A percentile compares a stretch with the other conserved stretches of the same genome.
Evolutionary conservation across 495 filamentous ascomycete species (phyloP).

Genomic region (Copromyces sp.): DNA sequence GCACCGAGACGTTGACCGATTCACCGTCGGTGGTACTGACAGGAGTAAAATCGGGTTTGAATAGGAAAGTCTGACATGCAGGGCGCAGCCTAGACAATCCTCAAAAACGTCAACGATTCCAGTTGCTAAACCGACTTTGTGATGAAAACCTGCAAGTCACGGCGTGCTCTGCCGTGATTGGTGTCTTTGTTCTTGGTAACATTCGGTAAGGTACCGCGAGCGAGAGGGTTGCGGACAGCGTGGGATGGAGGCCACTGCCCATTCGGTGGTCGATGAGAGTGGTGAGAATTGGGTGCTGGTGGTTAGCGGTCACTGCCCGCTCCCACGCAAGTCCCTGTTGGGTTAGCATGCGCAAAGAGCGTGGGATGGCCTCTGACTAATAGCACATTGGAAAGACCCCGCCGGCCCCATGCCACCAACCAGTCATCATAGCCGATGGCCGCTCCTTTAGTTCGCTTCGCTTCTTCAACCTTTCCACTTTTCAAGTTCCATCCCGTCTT

Average conservation of each 20-base stretch:
- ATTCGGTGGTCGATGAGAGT: background rate
- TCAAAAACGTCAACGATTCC: background rate
- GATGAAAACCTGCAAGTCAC: slow-evolving; percentile 13
- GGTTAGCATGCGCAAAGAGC: background rate
- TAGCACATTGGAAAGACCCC: background rate
- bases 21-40: background rate
- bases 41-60: background rate
- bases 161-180: slow-evolving; percentile 12
- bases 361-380: background rate
- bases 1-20: background rate
- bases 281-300: background rate
- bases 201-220: background rate
- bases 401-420: background rate
- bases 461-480: background rate
- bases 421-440: background rate
- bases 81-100: background rate
- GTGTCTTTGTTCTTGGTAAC: slow-evolving; percentile 1
- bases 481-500: background rate
- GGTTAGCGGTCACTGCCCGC: background rate
- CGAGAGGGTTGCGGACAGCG: background rate
- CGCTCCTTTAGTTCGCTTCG: background rate
- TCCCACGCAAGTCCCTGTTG: background rate
- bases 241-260: background rate
- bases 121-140: slow-evolving; percentile 20
- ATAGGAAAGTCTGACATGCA: background rate